A percentile compares a stretch with the other conserved stretches of the same genome.
Conservation (phyloP, 1,139 yeast genomes). For the Pichia sp. region DNA sequence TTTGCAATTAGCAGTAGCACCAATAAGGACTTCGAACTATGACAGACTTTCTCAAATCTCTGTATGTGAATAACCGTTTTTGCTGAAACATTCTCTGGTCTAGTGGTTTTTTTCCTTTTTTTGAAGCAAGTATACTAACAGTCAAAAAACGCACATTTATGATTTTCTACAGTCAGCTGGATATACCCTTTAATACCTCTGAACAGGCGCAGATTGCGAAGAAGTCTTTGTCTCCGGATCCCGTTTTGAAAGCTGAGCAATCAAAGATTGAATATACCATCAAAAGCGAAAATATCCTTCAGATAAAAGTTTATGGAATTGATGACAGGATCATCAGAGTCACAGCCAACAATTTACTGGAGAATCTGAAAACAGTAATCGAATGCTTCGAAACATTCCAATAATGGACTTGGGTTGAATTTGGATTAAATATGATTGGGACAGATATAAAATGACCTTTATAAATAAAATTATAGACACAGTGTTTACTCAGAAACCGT, state of each 20-base stretch:
- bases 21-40: too few relatives aligned
- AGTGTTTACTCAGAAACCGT: too few relatives aligned
- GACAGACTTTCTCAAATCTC: too few relatives aligned
- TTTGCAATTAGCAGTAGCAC: too few relatives aligned
- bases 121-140: neutral
- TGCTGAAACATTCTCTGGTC: neutral
- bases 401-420: neutral
- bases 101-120: neutral
- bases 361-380: constrained; percentile 52
- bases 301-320: constrained; percentile 42
- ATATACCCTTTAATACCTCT: constrained; percentile 53
- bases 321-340: constrained; percentile 63
- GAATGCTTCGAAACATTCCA: constrained; percentile 50
- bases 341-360: constrained; percentile 61
- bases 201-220: constrained; percentile 59
- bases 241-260: constrained; percentile 60
- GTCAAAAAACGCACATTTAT: neutral
- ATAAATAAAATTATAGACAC: too few relatives aligned
- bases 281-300: constrained; percentile 19
- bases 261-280: constrained; percentile 7
- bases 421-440: too few relatives aligned
- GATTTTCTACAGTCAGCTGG: constrained; percentile 28
- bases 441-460: too few relatives aligned
- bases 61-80: too few relatives aligned
- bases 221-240: constrained; percentile 63